Conservation (phyloP, 495 filamentous ascomycete genomes). For the Penicillium arizonense region DNA sequence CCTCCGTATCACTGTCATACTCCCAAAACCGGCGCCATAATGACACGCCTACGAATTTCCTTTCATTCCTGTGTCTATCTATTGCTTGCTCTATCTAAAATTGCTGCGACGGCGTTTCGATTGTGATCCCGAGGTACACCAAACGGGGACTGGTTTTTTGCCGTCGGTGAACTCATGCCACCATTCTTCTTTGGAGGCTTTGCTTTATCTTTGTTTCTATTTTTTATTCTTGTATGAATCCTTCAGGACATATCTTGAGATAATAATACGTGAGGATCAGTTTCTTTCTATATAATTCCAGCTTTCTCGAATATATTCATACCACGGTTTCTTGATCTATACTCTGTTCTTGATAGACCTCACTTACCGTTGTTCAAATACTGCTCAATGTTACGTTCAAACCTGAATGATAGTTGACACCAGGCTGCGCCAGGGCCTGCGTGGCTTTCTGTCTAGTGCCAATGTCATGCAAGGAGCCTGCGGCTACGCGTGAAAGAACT, state of each 20-base stretch:
- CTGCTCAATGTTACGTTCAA: too few relatives aligned
- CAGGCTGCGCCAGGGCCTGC: neutral
- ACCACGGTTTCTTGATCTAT: too few relatives aligned
- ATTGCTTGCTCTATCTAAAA: constrained; percentile 12
- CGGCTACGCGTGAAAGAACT: neutral
- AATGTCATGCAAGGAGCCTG: neutral
- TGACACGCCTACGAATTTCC: constrained; percentile 39
- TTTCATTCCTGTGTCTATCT: constrained; percentile 15
- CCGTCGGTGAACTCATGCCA: neutral
- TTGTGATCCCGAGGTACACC: constrained; percentile 4
- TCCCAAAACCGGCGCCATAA: constrained; percentile 21
- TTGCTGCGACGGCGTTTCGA: constrained; percentile 18
- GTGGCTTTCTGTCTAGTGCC: neutral
- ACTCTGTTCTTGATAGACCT: too few relatives aligned
- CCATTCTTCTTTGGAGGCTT: neutral
- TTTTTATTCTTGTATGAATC: constrained; percentile 4
- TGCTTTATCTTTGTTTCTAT: neutral
- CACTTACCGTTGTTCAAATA: too few relatives aligned
- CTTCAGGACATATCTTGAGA: neutral
- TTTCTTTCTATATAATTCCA: neutral
- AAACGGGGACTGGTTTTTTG: neutral
- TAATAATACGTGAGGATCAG: neutral
- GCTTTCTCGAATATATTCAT: too few relatives aligned
- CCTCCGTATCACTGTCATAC: constrained; percentile 1
- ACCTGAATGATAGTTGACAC: too few relatives aligned